phyloP scores from a whole-genome alignment of 2,329 filamentous ascomycete genomes.

The Verticillium tricorpus region DNA sequence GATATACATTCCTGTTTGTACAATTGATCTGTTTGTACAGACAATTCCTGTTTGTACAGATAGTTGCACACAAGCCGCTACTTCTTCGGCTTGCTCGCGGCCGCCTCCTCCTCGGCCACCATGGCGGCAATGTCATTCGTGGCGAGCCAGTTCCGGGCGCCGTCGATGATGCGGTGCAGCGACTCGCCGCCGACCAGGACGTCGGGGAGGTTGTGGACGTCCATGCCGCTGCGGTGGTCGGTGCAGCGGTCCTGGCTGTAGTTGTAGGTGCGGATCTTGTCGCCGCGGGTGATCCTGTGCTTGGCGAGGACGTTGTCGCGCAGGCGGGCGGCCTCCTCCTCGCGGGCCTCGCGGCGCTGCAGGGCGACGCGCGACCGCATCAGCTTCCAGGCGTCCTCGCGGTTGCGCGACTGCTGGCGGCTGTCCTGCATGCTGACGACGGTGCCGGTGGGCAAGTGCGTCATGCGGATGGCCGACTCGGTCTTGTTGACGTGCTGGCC shows the following conservation, averaged over 20 bases:
- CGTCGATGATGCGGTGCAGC: conserved; percentile 72
- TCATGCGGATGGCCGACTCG: conserved; percentile 89
- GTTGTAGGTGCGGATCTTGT: conserved; percentile 95
- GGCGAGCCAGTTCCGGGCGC: conserved; percentile 70
- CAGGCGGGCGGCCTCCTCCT: conserved; percentile 72
- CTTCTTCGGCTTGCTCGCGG: conserved; percentile 13
- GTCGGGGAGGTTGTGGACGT: conserved; percentile 73
- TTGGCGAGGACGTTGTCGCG: conserved; percentile 74
- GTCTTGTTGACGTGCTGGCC: conserved; percentile 99
- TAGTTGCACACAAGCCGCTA: neutral
- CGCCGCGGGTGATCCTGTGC: conserved; percentile 79
- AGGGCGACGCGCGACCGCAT: conserved; percentile 80
- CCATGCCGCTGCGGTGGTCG: conserved; percentile 78
- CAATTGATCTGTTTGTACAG: too few relatives aligned
- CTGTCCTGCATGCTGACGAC: conserved; percentile 90
- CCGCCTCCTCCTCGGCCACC: conserved; percentile 55
- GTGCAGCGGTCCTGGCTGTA: conserved; percentile 72
- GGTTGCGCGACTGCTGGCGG: conserved; percentile 84
- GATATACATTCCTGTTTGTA: neutral
- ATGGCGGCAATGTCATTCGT: conserved; percentile 70
- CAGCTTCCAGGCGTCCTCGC: conserved; percentile 81
- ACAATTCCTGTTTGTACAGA: neutral
- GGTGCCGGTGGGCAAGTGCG: conserved; percentile 81
- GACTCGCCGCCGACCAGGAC: conserved; percentile 71
- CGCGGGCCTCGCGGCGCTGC: conserved; percentile 71